phyloP scores from a whole-genome alignment of 108 stramenopile species.

The Craspedostauros australis region DNA sequence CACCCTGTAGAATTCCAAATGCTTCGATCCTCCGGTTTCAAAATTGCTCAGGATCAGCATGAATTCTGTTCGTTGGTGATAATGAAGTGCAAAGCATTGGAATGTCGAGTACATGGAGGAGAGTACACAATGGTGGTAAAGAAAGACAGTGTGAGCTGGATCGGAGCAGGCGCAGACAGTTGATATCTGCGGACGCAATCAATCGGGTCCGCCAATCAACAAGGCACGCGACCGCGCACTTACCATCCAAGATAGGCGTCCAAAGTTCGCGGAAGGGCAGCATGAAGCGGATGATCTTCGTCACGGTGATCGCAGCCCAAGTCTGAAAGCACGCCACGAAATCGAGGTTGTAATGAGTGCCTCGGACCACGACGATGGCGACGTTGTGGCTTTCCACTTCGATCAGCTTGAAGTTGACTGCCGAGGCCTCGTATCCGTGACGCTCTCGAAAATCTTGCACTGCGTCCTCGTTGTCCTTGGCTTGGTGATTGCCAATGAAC shows the following conservation, averaged over 20 bases:
- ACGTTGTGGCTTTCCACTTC: background rate
- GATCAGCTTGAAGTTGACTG: conserved; percentile 40
- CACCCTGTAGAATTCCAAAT: conserved; percentile 1
- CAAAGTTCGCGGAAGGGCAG: conserved; percentile 36
- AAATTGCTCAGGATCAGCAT: conserved; percentile 10
- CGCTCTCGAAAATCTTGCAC: background rate
- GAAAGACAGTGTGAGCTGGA: no score
- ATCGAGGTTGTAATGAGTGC: conserved; percentile 33
- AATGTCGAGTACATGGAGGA: no score
- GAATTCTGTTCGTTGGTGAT: no score
- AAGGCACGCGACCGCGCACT: no score
- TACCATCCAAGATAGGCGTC: conserved; percentile 33
- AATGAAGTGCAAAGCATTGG: no score
- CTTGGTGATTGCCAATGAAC: no score
- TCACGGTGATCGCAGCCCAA: conserved; percentile 30
- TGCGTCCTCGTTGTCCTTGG: no score
- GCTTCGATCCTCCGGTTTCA: background rate
- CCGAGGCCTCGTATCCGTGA: no score
- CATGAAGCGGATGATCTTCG: conserved; percentile 18
- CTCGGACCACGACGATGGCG: conserved; percentile 47
- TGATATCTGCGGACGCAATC: no score
- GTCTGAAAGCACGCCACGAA: conserved; percentile 36
- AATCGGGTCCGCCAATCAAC: no score
- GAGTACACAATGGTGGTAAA: no score
- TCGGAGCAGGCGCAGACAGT: no score